A percentile compares a stretch with the other conserved stretches of the same genome.
These are phyloP conservation scores for Penicillium lividum DNA, from an alignment of 495 filamentous ascomycete species.

Conservation along the genomic window DNA sequence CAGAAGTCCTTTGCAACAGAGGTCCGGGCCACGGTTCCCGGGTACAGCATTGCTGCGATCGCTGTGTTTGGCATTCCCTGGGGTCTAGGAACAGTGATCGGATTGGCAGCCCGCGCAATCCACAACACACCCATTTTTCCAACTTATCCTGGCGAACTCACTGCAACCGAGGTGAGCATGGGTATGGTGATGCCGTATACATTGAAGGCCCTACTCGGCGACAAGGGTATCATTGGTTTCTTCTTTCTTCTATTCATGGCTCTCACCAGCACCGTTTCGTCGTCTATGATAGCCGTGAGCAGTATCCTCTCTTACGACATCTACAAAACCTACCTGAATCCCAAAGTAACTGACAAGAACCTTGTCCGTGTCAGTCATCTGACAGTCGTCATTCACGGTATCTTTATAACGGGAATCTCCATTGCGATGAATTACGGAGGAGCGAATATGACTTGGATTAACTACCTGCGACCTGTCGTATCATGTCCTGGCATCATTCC, in stretches of 20 bases:
- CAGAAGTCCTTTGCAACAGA: constrained; percentile 52
- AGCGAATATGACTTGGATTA: constrained; percentile 45
- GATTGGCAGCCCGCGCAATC: constrained; percentile 47
- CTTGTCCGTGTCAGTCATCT: constrained; percentile 40
- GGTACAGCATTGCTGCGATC: constrained; percentile 46
- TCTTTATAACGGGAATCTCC: constrained; percentile 41
- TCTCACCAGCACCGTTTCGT: constrained; percentile 49
- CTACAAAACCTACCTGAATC: constrained; percentile 59
- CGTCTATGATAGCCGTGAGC: constrained; percentile 49
- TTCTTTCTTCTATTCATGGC: constrained; percentile 58
- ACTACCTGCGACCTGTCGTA: constrained; percentile 39
- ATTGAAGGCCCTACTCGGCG: constrained; percentile 51
- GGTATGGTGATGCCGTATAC: constrained; percentile 51
- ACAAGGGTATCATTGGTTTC: constrained; percentile 48
- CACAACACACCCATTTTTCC: constrained; percentile 51
- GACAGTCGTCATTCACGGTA: constrained; percentile 37
- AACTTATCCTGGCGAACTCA: constrained; percentile 51
- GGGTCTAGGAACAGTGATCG: constrained; percentile 51
- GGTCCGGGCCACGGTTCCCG: constrained; percentile 42
- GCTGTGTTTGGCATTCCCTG: constrained; percentile 53
- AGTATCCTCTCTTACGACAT: constrained; percentile 47
- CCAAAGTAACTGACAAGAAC: constrained; percentile 33
- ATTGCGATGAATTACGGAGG: constrained; percentile 42
- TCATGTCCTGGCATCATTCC: constrained; percentile 43
- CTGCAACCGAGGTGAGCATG: constrained; percentile 40